phyloP scores from a whole-genome alignment of 495 filamentous ascomycete genomes.

The Trichoderma gamsii region DNA sequence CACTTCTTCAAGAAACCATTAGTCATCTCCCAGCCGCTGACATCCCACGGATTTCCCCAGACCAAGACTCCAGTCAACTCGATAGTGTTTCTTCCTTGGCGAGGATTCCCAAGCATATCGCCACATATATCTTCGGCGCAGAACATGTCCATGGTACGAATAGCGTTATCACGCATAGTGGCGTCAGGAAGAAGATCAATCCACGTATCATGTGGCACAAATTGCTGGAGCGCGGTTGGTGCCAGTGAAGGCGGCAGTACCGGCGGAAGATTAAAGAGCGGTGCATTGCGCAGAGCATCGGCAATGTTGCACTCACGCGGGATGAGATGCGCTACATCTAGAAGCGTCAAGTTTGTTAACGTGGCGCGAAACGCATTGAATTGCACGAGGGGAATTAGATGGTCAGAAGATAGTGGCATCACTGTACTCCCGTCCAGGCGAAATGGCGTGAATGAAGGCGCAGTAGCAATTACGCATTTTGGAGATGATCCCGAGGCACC shows the following conservation, averaged over 20 bases:
- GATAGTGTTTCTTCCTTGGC: neutral
- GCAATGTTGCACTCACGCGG: no score
- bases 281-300: no score
- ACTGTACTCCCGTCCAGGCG: no score
- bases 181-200: neutral
- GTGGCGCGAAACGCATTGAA: no score
- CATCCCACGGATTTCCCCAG: neutral
- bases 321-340: no score
- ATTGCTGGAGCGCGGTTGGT: conserved; percentile 9
- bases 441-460: no score
- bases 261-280: no score
- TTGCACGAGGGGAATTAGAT: no score
- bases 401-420: no score
- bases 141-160: neutral
- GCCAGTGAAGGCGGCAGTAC: conserved; percentile 25
- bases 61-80: neutral
- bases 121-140: neutral
- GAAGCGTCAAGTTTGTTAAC: no score
- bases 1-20: neutral
- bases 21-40: neutral
- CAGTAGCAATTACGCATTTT: no score
- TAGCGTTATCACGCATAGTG: neutral
- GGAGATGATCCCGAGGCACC: no score
- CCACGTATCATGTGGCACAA: neutral
- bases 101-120: neutral